Evolutionary conservation across 2,329 filamentous ascomycete species (phyloP).

Genomic region (Phaeoacremonium minimum): DNA sequence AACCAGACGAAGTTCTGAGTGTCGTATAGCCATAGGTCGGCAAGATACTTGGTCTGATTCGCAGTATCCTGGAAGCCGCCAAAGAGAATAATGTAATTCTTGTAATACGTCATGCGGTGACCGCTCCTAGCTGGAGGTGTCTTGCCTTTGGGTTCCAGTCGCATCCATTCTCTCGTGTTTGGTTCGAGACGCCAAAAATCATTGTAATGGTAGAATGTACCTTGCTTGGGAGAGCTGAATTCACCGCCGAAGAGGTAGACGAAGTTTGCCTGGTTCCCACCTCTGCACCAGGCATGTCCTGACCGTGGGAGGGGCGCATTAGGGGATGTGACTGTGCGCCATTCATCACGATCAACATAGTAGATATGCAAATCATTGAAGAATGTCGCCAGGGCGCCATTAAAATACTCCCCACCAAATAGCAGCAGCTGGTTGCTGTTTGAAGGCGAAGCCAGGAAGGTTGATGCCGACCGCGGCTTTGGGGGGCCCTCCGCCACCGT

Average conservation of each 20-base stretch:
- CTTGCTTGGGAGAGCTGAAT: slow-evolving; percentile 94
- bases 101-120: slow-evolving; percentile 94
- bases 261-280: slow-evolving; percentile 72
- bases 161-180: slow-evolving; percentile 80
- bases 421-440: slow-evolving; percentile 85
- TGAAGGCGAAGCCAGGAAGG: slow-evolving; percentile 77
- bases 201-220: slow-evolving; percentile 98
- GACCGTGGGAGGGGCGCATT: slow-evolving; percentile 88
- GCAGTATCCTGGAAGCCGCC: slow-evolving; percentile 97
- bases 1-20: slow-evolving; percentile 84
- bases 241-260: slow-evolving; percentile 95
- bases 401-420: slow-evolving; percentile 94
- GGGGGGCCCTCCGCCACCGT: slow-evolving; percentile 66
- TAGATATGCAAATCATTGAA: slow-evolving; percentile 65
- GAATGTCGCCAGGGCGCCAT: slow-evolving; percentile 77
- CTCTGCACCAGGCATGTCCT: slow-evolving; percentile 92
- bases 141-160: slow-evolving; percentile 76
- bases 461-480: slow-evolving; percentile 72
- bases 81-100: slow-evolving; percentile 93
- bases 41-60: slow-evolving; percentile 88
- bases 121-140: slow-evolving; percentile 82
- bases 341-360: slow-evolving; percentile 81
- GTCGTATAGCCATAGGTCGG: slow-evolving; percentile 95
- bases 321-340: slow-evolving; percentile 84
- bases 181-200: slow-evolving; percentile 96